Evolutionary conservation across 352 stramenopile species (phyloP), one percentile per base, ranked within the genome.

Genomic region (Globisporangium canariense): DNA sequence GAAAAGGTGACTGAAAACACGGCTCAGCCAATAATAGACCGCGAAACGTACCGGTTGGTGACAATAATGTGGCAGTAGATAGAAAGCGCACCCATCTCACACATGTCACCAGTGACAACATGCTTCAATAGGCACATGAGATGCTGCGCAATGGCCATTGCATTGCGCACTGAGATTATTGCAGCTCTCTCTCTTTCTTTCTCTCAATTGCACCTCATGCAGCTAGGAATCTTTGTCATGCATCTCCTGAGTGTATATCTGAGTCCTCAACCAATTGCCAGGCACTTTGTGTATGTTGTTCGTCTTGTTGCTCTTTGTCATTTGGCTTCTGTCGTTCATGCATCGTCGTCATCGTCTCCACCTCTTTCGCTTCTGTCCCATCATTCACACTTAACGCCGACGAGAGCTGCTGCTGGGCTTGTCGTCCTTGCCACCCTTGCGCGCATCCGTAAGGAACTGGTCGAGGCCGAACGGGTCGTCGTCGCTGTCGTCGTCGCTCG

Each of bases 391-490:
- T 73, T 70, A 82, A 47, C 68, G 77, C 13, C 70, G 74, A 49
- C 67, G 67, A 62, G 51, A 57, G 14, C 75, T 28, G 25, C 25
- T 68, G 16, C 71, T 68, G 20, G 45, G 52, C 28, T 65, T 45
- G 32, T 76, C 65, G 22, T 72, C 67, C 25, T 56, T 51, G 28
- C 71, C 71, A 22, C 71, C 71, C 58, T 81, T 86, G 30, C 86
- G 79, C 10, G 86, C 86, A 40, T 95, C 84, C 13, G 82, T 83
- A 28, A 95, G 68, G 61, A 95, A 94, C 65, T 91, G 79, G 60
- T 94, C 89, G 32, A 96, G 66, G 18, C 86, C 87, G 40, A 93
- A 97, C 40, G 89, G 89, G 50, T 97, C 89, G 58, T 91, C 77
- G 22, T 76, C 71, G 28, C 78, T 77, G 43, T 78, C 84, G 45